phyloP scores from a whole-genome alignment of 805 yeast genomes.

The Hanseniaspora clermontiae region DNA sequence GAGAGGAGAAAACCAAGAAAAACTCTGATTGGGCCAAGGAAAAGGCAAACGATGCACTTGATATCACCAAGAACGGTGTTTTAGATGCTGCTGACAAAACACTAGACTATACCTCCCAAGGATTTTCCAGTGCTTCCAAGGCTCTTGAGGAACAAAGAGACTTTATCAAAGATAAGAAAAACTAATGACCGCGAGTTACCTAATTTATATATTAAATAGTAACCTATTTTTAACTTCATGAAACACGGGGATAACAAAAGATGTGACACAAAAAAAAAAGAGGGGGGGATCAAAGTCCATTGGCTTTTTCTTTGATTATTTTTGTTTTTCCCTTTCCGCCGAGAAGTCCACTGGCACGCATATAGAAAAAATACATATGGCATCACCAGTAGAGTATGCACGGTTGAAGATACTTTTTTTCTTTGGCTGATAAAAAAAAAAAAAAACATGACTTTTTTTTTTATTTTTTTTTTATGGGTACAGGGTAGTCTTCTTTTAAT shows the following conservation, averaged over 20 bases:
- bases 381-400: no score
- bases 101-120: neutral
- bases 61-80: neutral
- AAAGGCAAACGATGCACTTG: neutral
- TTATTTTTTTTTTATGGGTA: neutral
- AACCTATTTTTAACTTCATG: neutral
- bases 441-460: slow-evolving; percentile 2
- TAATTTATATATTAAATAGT: neutral
- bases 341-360: no score
- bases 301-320: no score
- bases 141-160: slow-evolving; percentile 9
- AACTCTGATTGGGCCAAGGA: slow-evolving; percentile 15
- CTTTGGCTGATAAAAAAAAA: neutral
- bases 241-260: no score
- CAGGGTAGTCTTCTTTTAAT: no score
- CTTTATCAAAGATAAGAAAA: slow-evolving; percentile 5
- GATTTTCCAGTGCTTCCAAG: slow-evolving; percentile 4
- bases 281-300: no score
- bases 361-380: no score
- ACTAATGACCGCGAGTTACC: neutral
- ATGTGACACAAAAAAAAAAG: no score
- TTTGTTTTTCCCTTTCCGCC: no score
- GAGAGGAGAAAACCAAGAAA: slow-evolving; percentile 22
- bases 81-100: slow-evolving; percentile 6
- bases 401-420: no score